Base-by-base conservation (phyloP, 1,284 basidiomycete genomes). In the Acaromyces ingoldii region DNA sequence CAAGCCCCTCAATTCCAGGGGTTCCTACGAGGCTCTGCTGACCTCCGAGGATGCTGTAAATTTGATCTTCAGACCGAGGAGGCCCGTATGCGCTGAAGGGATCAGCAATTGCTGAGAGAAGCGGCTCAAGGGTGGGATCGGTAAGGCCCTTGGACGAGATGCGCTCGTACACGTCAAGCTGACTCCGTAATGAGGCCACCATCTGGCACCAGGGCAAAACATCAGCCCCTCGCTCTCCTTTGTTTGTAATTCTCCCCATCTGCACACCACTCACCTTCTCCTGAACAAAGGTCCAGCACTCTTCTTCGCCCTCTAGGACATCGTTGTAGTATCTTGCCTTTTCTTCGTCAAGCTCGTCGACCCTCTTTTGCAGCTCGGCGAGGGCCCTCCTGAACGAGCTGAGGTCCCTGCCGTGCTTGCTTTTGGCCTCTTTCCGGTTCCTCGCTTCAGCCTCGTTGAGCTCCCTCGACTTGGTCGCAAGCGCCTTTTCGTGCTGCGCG, bases 71-170 rank as follows among this genome's bases (percentile, higher is more conserved):
- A 48, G 87, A 81, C 63, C 87, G 87, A 2, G 87, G 84, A 13
- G 88, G 88, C 9, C 89, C 90, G 69, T 95, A 95, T 0, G 88
- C 83, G 63, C 92, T 88, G 60, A 95, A 95, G 21, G 91, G 89
- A 75, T 96, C 91, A 10, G 90, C 91, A 40, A 93, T 83, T 6
- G 85, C 82, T 70, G 90, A 85, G 2, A 95, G 80, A 82, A 96
- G 87, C 3, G 86, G 86, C 74, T 95, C 91, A 56, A 96, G 84
- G 47, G 91, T 81, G 24, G 90, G 88, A 77, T 96, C 91, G 21
- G 62, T 62, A 57, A 81, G 88, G 81, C 89, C 85, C 81, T 96
- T 96, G n/a, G 86, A 81, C 15, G 87, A 87, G 62, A 91, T 84
- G 48, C 84, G 81, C 70, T 91, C 89, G 29, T 60, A 64, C 9